phyloP scores from a whole-genome alignment of 331 rosid species.

The Malus hybrid region DNA sequence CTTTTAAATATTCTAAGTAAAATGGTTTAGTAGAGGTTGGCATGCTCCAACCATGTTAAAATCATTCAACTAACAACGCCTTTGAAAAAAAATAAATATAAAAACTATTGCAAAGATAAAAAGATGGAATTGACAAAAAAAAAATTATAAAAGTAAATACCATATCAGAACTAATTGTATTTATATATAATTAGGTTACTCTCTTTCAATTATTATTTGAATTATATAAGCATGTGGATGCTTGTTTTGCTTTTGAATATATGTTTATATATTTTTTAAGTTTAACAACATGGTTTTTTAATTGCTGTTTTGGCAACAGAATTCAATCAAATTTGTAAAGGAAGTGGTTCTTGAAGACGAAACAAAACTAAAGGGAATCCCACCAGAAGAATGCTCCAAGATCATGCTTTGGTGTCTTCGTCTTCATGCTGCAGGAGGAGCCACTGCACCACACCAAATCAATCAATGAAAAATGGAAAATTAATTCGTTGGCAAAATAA shows the following conservation, averaged over 20 bases:
- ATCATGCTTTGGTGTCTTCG: constrained; percentile 79
- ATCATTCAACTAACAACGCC: too few relatives aligned
- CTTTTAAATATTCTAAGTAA: too few relatives aligned
- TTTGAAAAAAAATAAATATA: too few relatives aligned
- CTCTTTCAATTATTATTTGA: neutral
- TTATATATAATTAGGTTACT: neutral
- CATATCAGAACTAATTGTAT: neutral
- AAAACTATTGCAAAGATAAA: neutral
- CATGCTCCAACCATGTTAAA: too few relatives aligned
- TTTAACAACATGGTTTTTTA: neutral
- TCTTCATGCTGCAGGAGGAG: constrained; percentile 12
- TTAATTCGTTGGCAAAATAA: neutral
- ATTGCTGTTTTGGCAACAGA: constrained; percentile 29
- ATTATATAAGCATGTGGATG: neutral
- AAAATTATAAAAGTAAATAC: too few relatives aligned
- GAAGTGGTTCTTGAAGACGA: constrained; percentile 96
- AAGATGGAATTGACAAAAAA: neutral
- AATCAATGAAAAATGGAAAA: neutral
- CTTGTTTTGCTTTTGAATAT: neutral
- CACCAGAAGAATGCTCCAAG: constrained; percentile 72
- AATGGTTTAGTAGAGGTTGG: too few relatives aligned
- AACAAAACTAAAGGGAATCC: constrained; percentile 70
- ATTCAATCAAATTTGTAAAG: constrained; percentile 73
- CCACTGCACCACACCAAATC: neutral
- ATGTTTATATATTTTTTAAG: neutral